Conservation (phyloP, 1,284 basidiomycete genomes). For the Ustilago curta region DNA sequence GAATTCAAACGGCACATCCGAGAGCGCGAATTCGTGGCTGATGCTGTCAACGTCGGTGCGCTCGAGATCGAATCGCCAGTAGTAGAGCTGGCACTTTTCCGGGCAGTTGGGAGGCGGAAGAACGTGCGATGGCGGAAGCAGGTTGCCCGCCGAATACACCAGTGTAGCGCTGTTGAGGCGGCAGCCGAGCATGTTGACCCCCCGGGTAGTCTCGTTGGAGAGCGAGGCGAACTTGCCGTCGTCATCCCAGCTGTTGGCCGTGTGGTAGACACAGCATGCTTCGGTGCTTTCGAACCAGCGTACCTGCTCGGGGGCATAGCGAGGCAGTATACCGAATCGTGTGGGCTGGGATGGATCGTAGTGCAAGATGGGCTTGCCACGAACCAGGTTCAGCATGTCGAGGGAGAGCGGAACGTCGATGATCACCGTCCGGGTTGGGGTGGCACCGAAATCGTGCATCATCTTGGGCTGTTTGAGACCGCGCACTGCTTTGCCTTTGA, state of each 20-base stretch:
- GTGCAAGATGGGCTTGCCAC: slow-evolving; percentile 71
- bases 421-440: slow-evolving; percentile 70
- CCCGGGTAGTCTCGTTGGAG: not conserved
- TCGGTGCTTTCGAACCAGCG: slow-evolving; percentile 70
- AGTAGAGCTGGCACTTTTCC: slow-evolving; percentile 72
- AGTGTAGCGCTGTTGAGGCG: slow-evolving; percentile 72
- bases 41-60: slow-evolving; percentile 36
- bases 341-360: slow-evolving; percentile 70
- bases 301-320: slow-evolving; percentile 67
- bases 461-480: slow-evolving; percentile 68
- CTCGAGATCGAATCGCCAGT: slow-evolving; percentile 70
- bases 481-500: slow-evolving; percentile 56
- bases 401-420: slow-evolving; percentile 73
- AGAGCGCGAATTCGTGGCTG: slow-evolving; percentile 71
- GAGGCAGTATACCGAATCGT: slow-evolving; percentile 72
- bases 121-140: slow-evolving; percentile 66
- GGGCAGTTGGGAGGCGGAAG: slow-evolving; percentile 66
- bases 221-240: slow-evolving; percentile 50
- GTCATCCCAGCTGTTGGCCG: slow-evolving; percentile 72
- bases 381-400: slow-evolving; percentile 71
- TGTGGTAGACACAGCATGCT: slow-evolving; percentile 72
- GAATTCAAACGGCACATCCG: slow-evolving; percentile 72
- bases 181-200: slow-evolving; percentile 71
- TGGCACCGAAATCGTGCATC: slow-evolving; percentile 73
- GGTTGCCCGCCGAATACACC: slow-evolving; percentile 72